phyloP scores from a whole-genome alignment of 2,329 filamentous ascomycete genomes.

The Chaetomiaceae sp. region DNA sequence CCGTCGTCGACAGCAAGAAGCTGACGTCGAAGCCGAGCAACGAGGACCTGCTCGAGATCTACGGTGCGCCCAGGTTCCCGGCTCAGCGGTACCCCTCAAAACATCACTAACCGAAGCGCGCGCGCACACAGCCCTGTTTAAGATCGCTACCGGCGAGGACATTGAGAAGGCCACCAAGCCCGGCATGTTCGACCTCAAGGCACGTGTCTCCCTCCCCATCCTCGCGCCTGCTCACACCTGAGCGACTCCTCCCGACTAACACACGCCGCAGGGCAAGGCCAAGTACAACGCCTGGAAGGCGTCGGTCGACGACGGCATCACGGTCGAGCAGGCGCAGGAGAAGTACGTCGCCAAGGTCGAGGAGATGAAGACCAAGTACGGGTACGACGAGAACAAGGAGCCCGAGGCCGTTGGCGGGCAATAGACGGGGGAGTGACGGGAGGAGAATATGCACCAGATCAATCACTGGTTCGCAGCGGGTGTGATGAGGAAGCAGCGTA shows the following conservation, averaged over 20 bases:
- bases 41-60: constrained; percentile 59
- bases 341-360: constrained; percentile 70
- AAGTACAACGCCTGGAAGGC: constrained; percentile 76
- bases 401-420: constrained; percentile 48
- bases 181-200: constrained; percentile 67
- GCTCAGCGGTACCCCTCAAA: too few relatives aligned
- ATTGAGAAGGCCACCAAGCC: constrained; percentile 50
- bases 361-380: constrained; percentile 62
- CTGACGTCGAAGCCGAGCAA: constrained; percentile 58
- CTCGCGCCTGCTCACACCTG: neutral
- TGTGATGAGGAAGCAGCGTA: neutral
- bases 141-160: constrained; percentile 52
- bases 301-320: constrained; percentile 56
- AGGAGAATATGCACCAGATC: too few relatives aligned
- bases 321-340: constrained; percentile 63
- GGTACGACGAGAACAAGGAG: constrained; percentile 58
- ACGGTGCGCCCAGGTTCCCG: constrained; percentile 40
- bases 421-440: constrained; percentile 8
- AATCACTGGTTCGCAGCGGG: neutral
- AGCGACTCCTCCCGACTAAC: neutral
- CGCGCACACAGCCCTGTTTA: constrained; percentile 52
- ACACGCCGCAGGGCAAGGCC: constrained; percentile 58
- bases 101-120: too few relatives aligned
- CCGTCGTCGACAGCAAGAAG: constrained; percentile 59
- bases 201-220: constrained; percentile 2